Conservation (phyloP, 2,329 filamentous ascomycete genomes). For the Sporothrix humicola region DNA sequence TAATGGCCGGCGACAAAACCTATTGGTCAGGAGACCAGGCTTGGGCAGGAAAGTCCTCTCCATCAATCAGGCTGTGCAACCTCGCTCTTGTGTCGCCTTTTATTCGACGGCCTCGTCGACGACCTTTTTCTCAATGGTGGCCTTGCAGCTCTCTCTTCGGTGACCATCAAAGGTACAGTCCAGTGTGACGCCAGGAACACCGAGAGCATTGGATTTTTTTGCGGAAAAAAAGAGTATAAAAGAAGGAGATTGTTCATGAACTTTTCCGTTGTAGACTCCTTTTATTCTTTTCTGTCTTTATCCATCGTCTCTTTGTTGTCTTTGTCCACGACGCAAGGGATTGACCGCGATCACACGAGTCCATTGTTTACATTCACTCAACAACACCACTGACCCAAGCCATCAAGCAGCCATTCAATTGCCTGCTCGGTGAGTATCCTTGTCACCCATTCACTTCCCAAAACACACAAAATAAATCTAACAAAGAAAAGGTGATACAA, state of each 20-base stretch:
- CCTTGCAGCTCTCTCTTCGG: background rate
- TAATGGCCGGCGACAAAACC: background rate
- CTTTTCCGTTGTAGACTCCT: background rate
- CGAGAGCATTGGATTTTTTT: too few species aligned
- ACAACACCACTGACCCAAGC: background rate
- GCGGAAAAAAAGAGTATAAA: background rate
- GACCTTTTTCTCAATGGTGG: background rate
- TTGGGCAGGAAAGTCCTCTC: background rate
- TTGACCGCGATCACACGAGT: background rate
- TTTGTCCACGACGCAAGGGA: background rate
- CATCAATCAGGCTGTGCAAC: slow-evolving; percentile 17
- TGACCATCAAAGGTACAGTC: background rate
- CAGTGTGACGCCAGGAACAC: too few species aligned
- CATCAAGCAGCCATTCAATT: background rate
- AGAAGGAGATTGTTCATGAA: slow-evolving; percentile 5
- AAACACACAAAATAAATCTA: background rate
- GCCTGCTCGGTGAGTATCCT: background rate
- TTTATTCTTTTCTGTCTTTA: background rate
- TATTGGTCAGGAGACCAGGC: background rate
- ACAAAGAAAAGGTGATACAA: background rate
- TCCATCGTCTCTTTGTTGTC: background rate
- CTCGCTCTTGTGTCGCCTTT: slow-evolving; percentile 19
- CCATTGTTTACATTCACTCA: slow-evolving; percentile 4
- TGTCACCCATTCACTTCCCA: background rate
- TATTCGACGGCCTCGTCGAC: slow-evolving; percentile 12